Conservation (phyloP, 2,329 filamentous ascomycete genomes). For the Polytolypa hystricis region DNA sequence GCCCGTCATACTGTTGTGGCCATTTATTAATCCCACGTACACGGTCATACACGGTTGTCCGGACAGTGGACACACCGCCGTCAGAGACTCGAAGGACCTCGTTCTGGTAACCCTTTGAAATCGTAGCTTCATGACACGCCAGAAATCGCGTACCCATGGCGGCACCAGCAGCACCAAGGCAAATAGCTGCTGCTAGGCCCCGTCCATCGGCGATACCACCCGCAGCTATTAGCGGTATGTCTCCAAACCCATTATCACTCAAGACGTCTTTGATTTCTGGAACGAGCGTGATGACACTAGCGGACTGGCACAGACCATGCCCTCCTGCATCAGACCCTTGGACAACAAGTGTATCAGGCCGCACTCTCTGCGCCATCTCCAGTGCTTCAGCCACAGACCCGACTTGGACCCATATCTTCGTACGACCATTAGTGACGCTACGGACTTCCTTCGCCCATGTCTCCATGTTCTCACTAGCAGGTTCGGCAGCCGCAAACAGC, state of each 20-base stretch:
- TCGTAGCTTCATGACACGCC: conserved; percentile 38
- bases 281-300: conserved; percentile 38
- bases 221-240: conserved; percentile 40
- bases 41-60: conserved; percentile 43
- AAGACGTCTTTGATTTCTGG: conserved; percentile 40
- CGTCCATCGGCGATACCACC: conserved; percentile 45
- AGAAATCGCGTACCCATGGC: conserved; percentile 56
- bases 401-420: conserved; percentile 44
- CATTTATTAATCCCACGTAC: conserved; percentile 47
- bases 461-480: conserved; percentile 18
- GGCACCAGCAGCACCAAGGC: conserved; percentile 43
- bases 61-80: conserved; percentile 40
- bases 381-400: conserved; percentile 40
- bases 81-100: conserved; percentile 40
- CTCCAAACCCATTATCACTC: conserved; percentile 11
- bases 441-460: conserved; percentile 34
- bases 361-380: conserved; percentile 22
- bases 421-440: conserved; percentile 23
- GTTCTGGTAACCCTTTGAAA: conserved; percentile 40
- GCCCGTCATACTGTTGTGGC: conserved; percentile 46
- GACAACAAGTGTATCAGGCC: conserved; percentile 41
- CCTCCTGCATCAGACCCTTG: conserved; percentile 47
- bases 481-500: conserved; percentile 27
- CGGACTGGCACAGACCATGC: conserved; percentile 38
- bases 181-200: conserved; percentile 39